These are phyloP conservation scores for Nemophila menziesii DNA, from an alignment of 257 asterid species.

Conservation along the genomic window DNA sequence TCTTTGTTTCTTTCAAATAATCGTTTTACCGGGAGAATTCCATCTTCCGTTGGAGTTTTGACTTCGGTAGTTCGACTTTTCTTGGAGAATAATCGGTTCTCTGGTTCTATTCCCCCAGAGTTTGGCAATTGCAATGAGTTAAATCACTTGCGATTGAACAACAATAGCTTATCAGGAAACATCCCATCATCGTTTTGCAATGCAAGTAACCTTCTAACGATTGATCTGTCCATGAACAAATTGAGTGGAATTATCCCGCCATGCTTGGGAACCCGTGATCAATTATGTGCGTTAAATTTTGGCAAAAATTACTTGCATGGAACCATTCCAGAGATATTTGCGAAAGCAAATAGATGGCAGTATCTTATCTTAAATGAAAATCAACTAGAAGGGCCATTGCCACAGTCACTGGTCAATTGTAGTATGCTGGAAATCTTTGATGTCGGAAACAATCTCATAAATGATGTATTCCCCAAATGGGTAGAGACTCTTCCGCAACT, in stretches of 20 bases:
- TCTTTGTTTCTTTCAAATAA: slow-evolving; percentile 2
- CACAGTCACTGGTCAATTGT: slow-evolving; percentile 21
- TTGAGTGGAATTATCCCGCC: neutral
- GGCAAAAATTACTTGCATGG: neutral
- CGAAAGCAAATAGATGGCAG: neutral
- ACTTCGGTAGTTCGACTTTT: no score
- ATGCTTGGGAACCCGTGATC: slow-evolving; percentile 1
- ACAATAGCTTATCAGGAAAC: no score
- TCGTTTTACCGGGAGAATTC: neutral
- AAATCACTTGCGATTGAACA: no score
- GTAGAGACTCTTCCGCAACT: neutral
- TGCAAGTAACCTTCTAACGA: no score
- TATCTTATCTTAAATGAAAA: neutral
- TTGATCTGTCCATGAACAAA: slow-evolving; percentile 5
- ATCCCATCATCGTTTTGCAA: no score
- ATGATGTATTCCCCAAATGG: no score
- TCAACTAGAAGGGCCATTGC: slow-evolving; percentile 5
- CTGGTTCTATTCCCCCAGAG: no score
- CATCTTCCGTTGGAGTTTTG: no score
- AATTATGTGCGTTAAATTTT: neutral
- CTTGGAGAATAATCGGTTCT: no score
- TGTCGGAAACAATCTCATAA: no score
- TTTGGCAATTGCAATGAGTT: no score
- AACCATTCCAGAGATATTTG: neutral
- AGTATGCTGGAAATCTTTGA: slow-evolving; percentile 22